Base-by-base conservation (phyloP, 345 rosid genomes). In the Cardamine occulta region DNA sequence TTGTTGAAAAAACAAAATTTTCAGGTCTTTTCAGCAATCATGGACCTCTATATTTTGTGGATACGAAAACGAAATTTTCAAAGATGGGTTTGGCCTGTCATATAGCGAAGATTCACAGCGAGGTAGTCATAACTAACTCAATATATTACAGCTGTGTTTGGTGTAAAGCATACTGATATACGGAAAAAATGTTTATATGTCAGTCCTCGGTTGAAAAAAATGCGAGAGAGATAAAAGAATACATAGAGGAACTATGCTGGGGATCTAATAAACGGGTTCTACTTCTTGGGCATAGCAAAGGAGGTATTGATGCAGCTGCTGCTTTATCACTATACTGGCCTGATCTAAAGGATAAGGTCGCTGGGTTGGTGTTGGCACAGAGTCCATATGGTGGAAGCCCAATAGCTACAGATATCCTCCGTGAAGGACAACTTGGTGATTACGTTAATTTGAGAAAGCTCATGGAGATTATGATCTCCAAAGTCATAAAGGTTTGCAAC, bases 11-110 rank as follows among this genome's bases (percentile, higher is more conserved):
- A 54, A 15, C 2, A 40, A 19, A 19, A 24, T 0, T 23, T 78
- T 63, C 89, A 94, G 99, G 99, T 86, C 97, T 95, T 73, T 92
- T 95, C 82, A 90, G 99, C 82, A 92, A 95, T 80, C 99, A 92
- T 48, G 98, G 99, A 69, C 96, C 99, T 32, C 90, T 95, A 73
- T 95, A 89, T 82, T 95, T 95, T 79, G 94, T 95, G 51, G 85
- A 81, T 68, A 87, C 96, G 4, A 95, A 95, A 91, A 84, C 56
- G 48, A 81, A 82, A 71, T 90, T 95, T 83, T 95, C 97, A 63
- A 95, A 92, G 89, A 78, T 90, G 97, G 99, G 96, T 35, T 82
- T 95, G 71, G 66, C 89, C 32, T 92, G 99, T 81, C 98, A 92
- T 83, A 92, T 95, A 72, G 99, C 98, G 21, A 95, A 90, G 86